Percentiles rank a stretch among this genome's conserved stretches.
Conservation (phyloP, 2,329 filamentous ascomycete species). For the Pseudogymnoascus sp. region DNA sequence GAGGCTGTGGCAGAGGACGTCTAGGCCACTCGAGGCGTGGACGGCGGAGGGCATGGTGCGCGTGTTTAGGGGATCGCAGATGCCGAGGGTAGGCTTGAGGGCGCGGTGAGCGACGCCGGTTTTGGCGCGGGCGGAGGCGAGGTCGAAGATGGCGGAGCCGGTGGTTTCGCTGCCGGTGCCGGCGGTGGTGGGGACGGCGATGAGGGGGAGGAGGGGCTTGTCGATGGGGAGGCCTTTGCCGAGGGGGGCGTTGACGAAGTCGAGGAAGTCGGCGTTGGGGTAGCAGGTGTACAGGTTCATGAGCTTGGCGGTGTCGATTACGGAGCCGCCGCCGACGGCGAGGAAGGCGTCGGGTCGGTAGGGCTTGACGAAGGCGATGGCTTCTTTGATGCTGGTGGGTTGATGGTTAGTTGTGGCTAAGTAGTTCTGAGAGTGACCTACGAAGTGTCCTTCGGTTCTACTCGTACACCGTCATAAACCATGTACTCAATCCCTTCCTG, state of each 20-base stretch:
- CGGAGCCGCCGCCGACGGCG: slow-evolving; percentile 85
- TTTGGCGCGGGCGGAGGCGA: slow-evolving; percentile 83
- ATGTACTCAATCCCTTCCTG: slow-evolving; percentile 71
- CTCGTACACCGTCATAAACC: slow-evolving; percentile 69
- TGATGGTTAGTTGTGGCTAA: not conserved
- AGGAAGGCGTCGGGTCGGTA: slow-evolving; percentile 82
- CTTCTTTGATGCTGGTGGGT: slow-evolving; percentile 63
- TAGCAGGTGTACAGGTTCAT: slow-evolving; percentile 96
- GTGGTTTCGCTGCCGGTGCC: slow-evolving; percentile 91
- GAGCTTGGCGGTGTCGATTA: slow-evolving; percentile 96
- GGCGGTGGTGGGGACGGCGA: slow-evolving; percentile 78
- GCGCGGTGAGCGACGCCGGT: slow-evolving; percentile 94
- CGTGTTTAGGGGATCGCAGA: slow-evolving; percentile 81
- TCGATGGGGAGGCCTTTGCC: slow-evolving; percentile 74
- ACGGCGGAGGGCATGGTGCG: slow-evolving; percentile 92
- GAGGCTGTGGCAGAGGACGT: slow-evolving; percentile 89
- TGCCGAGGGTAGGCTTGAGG: slow-evolving; percentile 88
- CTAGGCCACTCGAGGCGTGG: slow-evolving; percentile 82
- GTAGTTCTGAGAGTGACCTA: slow-evolving; percentile 35
- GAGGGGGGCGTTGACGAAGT: slow-evolving; percentile 94
- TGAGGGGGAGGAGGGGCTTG: slow-evolving; percentile 61
- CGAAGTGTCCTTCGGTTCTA: slow-evolving; percentile 94
- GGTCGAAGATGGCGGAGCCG: slow-evolving; percentile 94
- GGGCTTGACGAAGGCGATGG: slow-evolving; percentile 77
- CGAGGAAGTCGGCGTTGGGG: slow-evolving; percentile 86